Percentiles rank a stretch among this genome's conserved stretches.
These are phyloP conservation scores for Pseudophaeomoniella oleicola DNA, from an alignment of 2,329 filamentous ascomycete genomes.

Conservation along the genomic window DNA sequence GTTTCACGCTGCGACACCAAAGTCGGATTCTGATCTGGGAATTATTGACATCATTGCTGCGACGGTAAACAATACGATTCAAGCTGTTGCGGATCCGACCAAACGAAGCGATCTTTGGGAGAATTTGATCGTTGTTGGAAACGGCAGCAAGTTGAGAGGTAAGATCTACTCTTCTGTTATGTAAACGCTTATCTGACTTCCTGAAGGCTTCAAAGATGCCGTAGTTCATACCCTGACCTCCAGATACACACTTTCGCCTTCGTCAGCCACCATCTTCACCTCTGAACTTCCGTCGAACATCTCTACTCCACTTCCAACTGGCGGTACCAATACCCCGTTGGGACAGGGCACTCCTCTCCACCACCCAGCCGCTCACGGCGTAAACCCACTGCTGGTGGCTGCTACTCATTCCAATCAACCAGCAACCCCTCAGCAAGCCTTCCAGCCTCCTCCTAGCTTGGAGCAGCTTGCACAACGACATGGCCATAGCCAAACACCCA, in stretches of 20 bases:
- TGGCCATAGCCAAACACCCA: conserved; percentile 62
- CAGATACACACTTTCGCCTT: conserved; percentile 82
- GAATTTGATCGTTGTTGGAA: conserved; percentile 78
- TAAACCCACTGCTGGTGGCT: conserved; percentile 83
- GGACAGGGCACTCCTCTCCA: conserved; percentile 34
- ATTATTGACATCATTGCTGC: conserved; percentile 74
- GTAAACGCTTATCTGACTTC: conserved; percentile 26
- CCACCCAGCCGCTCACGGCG: conserved; percentile 44
- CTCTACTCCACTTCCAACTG: conserved; percentile 79
- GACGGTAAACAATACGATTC: conserved; percentile 69
- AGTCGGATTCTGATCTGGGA: conserved; percentile 30
- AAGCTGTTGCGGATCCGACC: conserved; percentile 68
- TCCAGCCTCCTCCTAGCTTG: conserved; percentile 15
- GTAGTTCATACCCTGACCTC: conserved; percentile 64
- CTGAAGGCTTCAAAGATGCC: conserved; percentile 71
- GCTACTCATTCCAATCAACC: conserved; percentile 45
- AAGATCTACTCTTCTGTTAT: conserved; percentile 7
- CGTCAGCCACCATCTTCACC: conserved; percentile 89
- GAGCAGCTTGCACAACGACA: conserved; percentile 29
- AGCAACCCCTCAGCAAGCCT: conserved; percentile 18
- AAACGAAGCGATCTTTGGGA: conserved; percentile 86
- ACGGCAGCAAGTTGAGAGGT: conserved; percentile 57
- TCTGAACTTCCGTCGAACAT: conserved; percentile 91
- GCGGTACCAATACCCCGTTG: conserved; percentile 71
- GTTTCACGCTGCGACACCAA: conserved; percentile 40